Evolutionary conservation across 306 rosid species (phyloP).

Genomic region (Crotalaria pallida): DNA sequence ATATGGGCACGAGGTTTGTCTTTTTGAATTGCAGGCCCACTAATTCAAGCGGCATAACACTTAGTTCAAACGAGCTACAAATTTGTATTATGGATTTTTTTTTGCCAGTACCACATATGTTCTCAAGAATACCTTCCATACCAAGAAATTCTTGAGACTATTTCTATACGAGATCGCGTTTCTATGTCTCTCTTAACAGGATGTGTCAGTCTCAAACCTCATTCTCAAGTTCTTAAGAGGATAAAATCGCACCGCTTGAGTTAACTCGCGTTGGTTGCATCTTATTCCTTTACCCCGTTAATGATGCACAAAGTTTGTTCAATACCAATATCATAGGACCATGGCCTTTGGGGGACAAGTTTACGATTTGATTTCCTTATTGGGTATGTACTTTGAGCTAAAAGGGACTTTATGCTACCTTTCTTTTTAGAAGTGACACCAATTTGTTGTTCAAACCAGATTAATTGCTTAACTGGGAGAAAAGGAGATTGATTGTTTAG

Average conservation of each 20-base stretch:
- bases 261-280: too few species aligned
- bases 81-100: too few species aligned
- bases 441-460: constrained; percentile 16
- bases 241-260: too few species aligned
- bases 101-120: too few species aligned
- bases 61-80: not conserved
- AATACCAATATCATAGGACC: not conserved
- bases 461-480: not conserved
- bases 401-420: constrained; percentile 24
- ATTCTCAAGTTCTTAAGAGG: too few species aligned
- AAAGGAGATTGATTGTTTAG: too few species aligned
- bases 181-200: too few species aligned
- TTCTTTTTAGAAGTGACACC: constrained; percentile 2
- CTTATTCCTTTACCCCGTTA: not conserved
- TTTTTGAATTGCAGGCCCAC: not conserved
- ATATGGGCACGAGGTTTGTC: too few species aligned
- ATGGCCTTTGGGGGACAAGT: not conserved
- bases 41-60: not conserved
- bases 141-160: too few species aligned
- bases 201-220: too few species aligned
- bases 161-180: too few species aligned
- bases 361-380: not conserved
- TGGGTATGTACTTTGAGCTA: not conserved
- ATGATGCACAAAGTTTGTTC: not conserved
- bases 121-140: too few species aligned